These are phyloP conservation scores for Apiospora saccharicola DNA, from an alignment of 2,329 filamentous ascomycete genomes.

Conservation along the genomic window DNA sequence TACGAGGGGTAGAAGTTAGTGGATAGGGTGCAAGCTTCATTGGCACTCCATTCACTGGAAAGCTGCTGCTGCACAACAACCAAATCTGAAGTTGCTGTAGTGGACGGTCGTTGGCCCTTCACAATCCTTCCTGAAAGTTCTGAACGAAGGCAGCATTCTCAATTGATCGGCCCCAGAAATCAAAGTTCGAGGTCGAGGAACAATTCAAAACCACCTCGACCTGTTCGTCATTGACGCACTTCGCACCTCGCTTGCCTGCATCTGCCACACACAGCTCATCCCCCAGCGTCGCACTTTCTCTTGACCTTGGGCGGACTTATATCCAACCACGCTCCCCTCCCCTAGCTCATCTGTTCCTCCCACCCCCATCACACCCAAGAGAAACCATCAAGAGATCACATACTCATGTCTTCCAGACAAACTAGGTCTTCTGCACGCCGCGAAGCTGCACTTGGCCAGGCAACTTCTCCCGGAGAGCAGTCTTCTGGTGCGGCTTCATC, in stretches of 20 bases:
- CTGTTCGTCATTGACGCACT: neutral
- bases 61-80: conserved; percentile 10
- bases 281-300: conserved; percentile 16
- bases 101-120: neutral
- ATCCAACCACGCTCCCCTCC: neutral
- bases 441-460: conserved; percentile 67
- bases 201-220: neutral
- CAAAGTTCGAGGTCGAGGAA: neutral
- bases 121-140: conserved; percentile 2
- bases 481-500: conserved; percentile 49
- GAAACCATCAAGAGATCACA: conserved; percentile 31
- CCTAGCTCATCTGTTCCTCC: neutral
- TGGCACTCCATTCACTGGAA: conserved; percentile 2
- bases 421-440: conserved; percentile 90
- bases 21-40: conserved; percentile 17
- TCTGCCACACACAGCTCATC: conserved; percentile 9
- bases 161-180: neutral
- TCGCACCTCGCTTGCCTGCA: conserved; percentile 8
- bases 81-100: conserved; percentile 6
- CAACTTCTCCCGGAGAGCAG: conserved; percentile 53
- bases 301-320: conserved; percentile 2
- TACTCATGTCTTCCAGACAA: conserved; percentile 95
- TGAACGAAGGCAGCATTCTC: conserved; percentile 2
- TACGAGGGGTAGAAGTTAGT: conserved; percentile 18
- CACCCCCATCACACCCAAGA: neutral